Evolutionary conservation across 1,284 basidiomycete genomes (phyloP), one percentile per base, ranked within the genome.

Genomic region (Tilletia walkeri): DNA sequence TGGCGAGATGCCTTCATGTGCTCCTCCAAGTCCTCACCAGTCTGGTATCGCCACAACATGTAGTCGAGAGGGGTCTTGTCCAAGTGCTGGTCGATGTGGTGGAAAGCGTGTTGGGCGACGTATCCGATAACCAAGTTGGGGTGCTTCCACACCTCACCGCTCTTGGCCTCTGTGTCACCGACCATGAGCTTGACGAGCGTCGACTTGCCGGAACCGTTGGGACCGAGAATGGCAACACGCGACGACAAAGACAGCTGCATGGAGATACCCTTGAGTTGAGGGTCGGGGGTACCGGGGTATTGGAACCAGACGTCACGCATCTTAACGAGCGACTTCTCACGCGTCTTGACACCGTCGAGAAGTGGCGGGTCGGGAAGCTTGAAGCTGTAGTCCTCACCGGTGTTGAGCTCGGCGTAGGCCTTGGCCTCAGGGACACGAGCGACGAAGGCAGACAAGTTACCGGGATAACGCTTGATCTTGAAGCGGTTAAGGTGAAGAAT

Each of bases 21-120:
- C 78, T 83, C 82, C 76, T 83, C 82, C 45, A 82, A 76, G 72
- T 83, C 82, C 76, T 83, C 82, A 75, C 82, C 82, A 54, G 82
- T 83, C 80, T 83, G 82, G 82, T 83, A 83, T 65, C 82, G 82
- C 82, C 82, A 83, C 68, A 82, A 80, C 82, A 83, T 83, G 81
- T 83, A 83, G 76, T 83, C 82, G 61, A 83, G 75, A 2, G 82
- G 82, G 12, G 82, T 83, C 78, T 82, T 83, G 79, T 83, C 82
- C 39, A 83, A 77, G 77, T 83, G 82, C 77, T 83, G 80, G 80
- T 83, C 82, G 47, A 83, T 83, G 79, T 83, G 82, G 81, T 83
- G 82, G 82, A 83, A 83, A 16, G 82, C 82, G 79, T 83, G 82
- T 77, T 83, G 82, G 68, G 82, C 82, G 59, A 83, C 82, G 79